Percentiles rank a stretch among this genome's conserved stretches.
phyloP scores from a whole-genome alignment of 192 early-diverging fungal genomes.

The Backusella australiensis region DNA sequence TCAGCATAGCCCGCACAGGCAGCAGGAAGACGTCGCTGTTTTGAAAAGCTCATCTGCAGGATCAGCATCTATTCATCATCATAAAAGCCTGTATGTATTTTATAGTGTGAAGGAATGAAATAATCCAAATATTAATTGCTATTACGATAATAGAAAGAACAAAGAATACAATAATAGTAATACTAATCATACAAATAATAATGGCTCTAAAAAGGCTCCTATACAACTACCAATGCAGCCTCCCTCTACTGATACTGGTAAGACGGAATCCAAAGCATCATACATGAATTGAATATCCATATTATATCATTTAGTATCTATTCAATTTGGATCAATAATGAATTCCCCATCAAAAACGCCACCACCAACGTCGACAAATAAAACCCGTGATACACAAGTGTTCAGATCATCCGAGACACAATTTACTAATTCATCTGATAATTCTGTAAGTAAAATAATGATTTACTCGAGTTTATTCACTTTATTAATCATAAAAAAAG shows the following conservation, averaged over 20 bases:
- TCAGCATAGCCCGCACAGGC: not conserved
- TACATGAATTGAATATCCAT: not conserved
- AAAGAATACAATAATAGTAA: conserved; percentile 7
- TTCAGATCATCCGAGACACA: not conserved
- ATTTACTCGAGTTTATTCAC: not conserved
- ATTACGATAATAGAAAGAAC: not conserved
- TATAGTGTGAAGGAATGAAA: not conserved
- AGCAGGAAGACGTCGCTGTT: not conserved
- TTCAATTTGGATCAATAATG: conserved; percentile 23
- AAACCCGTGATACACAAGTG: conserved; percentile 15
- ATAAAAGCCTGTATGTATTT: conserved; percentile 7
- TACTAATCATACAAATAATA: conserved; percentile 8
- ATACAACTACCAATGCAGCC: conserved; percentile 16
- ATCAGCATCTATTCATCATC: not conserved
- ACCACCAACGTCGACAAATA: not conserved
- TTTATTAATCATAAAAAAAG: conserved; percentile 1
- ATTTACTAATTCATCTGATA: conserved; percentile 9
- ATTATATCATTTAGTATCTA: not conserved
- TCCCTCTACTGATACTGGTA: conserved; percentile 24
- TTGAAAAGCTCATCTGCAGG: conserved; percentile 7
- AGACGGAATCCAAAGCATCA: not conserved
- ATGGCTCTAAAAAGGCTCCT: conserved; percentile 6
- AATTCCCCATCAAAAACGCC: conserved; percentile 23
- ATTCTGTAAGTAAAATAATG: not conserved
- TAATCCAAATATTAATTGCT: not conserved